Base-by-base conservation (phyloP, 2,329 filamentous ascomycete genomes). In the Didymella lethalis region DNA sequence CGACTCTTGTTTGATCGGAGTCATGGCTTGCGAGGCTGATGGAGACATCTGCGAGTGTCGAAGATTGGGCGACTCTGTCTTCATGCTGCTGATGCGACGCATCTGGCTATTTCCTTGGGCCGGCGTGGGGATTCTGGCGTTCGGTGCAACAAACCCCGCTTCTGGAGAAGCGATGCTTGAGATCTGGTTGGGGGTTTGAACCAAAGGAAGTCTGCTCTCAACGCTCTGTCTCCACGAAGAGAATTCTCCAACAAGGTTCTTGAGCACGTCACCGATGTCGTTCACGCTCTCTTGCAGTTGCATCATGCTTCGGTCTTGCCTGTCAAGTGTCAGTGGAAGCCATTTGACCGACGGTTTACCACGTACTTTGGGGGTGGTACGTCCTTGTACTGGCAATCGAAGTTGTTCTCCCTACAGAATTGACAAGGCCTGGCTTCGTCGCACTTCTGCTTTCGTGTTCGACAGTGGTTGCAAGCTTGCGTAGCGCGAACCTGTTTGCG, bases 351-450 rank as follows among this genome's bases (percentile, higher is more conserved):
- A 23, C 11, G 16, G 36, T 16, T 20, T 48, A 34, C 45, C 49
- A 64, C 90, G 75, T 83, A 96, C 91, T 96, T 94, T 73, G 96
- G 95, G 16, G 92, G 92, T 23, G 92, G 90, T 6, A 95, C 90
- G 72, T 97, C 93, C 65, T 93, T 88, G 77, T 97, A 98, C 76
- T 91, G 89, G 80, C 95, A 99, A 52, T 88, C 84, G 31, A 92
- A 84, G 65, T 86, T 88, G 74, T 96, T 96, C 67, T 98, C 93
- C 69, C 90, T 90, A 76, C 95, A 99, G 69, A 88, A 87, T 53
- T 74, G 70, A 58, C 77, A 79, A 6, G 77, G 77, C 43, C 75
- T 67, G 14, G 71, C 68, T 63, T 79, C 77, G 62, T 78, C 76
- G 57, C 77, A 79, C 57, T 78, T 79, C 58, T 79, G 77, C 61